These are phyloP conservation scores for Exophiala oligosperma DNA, from an alignment of 2,329 filamentous ascomycete species.

Conservation along the genomic window DNA sequence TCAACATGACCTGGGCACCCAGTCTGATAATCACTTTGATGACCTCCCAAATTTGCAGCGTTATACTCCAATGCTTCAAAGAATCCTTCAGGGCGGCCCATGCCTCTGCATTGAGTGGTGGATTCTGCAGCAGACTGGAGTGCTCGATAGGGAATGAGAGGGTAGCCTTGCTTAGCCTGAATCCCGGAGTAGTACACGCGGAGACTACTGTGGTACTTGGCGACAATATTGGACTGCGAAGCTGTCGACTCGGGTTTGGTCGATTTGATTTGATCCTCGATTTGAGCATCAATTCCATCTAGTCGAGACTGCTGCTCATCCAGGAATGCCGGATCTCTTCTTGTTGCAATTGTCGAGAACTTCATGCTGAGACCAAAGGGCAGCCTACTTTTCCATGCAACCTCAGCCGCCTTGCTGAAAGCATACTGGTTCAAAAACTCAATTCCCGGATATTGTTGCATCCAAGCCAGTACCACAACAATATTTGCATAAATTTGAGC, in stretches of 20 bases:
- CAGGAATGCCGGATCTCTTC: background rate
- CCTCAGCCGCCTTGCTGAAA: background rate
- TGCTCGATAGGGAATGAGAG: background rate
- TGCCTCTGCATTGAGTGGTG: background rate
- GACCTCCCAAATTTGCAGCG: too few species aligned
- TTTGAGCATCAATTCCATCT: background rate
- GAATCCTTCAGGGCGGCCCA: too few species aligned
- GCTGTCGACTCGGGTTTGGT: background rate
- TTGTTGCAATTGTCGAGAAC: background rate
- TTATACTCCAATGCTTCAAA: too few species aligned
- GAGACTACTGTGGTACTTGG: background rate
- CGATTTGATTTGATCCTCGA: background rate
- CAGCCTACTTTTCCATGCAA: background rate
- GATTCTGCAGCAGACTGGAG: background rate
- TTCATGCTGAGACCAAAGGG: background rate
- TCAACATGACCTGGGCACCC: too few species aligned
- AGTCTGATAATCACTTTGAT: too few species aligned
- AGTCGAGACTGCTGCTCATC: background rate
- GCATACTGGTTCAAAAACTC: background rate
- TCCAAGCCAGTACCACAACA: background rate
- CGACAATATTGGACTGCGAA: background rate
- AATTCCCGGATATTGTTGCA: background rate
- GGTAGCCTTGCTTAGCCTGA: background rate
- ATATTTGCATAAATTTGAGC: background rate
- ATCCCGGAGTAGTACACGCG: background rate